Base-by-base conservation (phyloP, 1,284 basidiomycete species). In the Moniliella sp. region DNA sequence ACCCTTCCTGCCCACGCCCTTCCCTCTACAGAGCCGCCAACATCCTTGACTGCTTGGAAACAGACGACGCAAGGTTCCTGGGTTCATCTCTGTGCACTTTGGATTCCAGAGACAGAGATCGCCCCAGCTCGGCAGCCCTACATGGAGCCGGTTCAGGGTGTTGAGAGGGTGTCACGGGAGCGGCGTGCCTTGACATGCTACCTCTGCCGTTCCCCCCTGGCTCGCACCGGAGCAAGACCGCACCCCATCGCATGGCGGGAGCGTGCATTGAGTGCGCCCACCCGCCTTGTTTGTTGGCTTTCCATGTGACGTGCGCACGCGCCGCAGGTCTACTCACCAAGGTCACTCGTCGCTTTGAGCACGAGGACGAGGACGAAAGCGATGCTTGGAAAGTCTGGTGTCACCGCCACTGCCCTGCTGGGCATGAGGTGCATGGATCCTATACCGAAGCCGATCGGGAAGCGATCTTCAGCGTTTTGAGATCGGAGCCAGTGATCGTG, bases 211-310 rank as follows among this genome's bases (percentile, higher is more conserved):
- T n/a, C n/a, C n/a, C n/a, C n/a, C n/a, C n/a, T n/a, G n/a, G n/a
- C n/a, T n/a, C n/a, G n/a, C n/a, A n/a, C n/a, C n/a, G n/a, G n/a
- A n/a, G n/a, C n/a, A n/a, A n/a, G n/a, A n/a, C n/a, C n/a, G n/a
- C n/a, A n/a, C n/a, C n/a, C n/a, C 7, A 23, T 7, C 64, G 76
- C 29, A 68, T 71, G 34, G 68, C 72, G 42, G 91, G 91, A 3
- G 88, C 91, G 0, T 94, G 88, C 61, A 91, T 99, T 27, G 91
- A 97, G 61, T 99, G 91, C 62, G 77, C 76, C 43, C 88, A 84
- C 62, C 67, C 73, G 7, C 76, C 73, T 1, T 97, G 91, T 63
- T 88, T 83, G 60, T 70, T 77, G 2, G 86, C 91, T 0, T 97
- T 93, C 50, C 91, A 99, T 57, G 73, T 80, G 2, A 91, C 88